Evolutionary conservation across 2,329 filamentous ascomycete genomes (phyloP), one percentile per base, ranked within the genome.

Genomic region (Sporothrix pseudoabietina): DNA sequence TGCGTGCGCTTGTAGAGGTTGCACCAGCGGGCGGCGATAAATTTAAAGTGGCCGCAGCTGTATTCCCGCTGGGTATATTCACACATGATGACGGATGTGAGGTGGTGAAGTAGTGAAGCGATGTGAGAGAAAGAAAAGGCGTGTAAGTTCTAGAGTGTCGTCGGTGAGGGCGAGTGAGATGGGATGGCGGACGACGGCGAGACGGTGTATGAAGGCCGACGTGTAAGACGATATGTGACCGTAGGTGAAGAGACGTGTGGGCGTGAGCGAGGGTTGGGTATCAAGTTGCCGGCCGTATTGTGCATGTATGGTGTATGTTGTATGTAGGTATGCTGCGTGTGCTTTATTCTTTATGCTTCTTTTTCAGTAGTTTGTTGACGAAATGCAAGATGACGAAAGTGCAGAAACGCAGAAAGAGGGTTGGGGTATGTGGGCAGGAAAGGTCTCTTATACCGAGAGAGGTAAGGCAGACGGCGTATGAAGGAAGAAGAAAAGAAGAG

Each of bases 51-150:
- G 73, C 80, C 80, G 77, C 80, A 81, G 7, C 77, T 76, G 75
- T 80, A 81, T 69, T 81, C 80, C 63, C 79, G 73, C 74, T 77
- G 85, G 72, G 85, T 86, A 78, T 85, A 86, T 79, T 86, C 85
- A 80, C 84, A 86, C 85, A 86, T 86, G 75, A 74, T 82, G 69
- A 14, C 1, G 22, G 14, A 14, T 12, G 41, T n/a, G 52, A 47
- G 16, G 32, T 54, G 8, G n/a, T 26, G n/a, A 47, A 22, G 32
- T 54, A 3, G n/a, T 26, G 47, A 49, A 12, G 10, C 12, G 47
- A 16, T 49, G n/a, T 22, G 19, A 16, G 49, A 10, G n/a, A 52
- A n/a, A 52, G 16, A 54, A 44, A 44, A 44, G 41, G 6, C 12
- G 41, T 32, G 41, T 47, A 44, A 26, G 39, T 12, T 35, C 12